Evolutionary conservation across 768 basidiomycete genomes (phyloP), one percentile per base, ranked within the genome.

Genomic region (Porphyrellus cyaneotinctus): DNA sequence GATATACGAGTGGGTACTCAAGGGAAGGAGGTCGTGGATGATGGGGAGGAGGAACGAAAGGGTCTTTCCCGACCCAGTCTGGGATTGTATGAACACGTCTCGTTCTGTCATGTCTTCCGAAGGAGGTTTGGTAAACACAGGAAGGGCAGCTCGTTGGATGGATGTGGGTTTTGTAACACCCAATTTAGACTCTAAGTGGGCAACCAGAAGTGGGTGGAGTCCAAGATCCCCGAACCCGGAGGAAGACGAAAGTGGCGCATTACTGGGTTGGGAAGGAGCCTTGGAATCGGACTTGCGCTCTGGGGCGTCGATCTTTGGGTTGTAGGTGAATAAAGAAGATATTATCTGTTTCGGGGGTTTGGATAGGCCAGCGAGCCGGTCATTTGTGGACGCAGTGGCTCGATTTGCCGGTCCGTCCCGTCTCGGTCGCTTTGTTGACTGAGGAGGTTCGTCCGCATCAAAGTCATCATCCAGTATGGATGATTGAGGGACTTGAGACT

Each of bases 21-120:
- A 78, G 1, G 93, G 91, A 32, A 98, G 80, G 48, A 98, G 86
- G 68, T 95, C 93, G 57, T 97, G 91, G 39, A 98, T 81, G 68
- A 98, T 92, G 24, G 95, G 95, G 12, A 98, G 82, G 22, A 98
- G 81, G 74, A 90, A 98, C 4, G 94, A 82, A 22, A 97, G 74
- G 0, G 95, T 97, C 72, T 97, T 98, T 64, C 95, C 95, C 0
- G 95, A 97, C 50, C 95, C 95, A 10, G 95, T 97, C 67, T 97
- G 94, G 13, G 93, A 91, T 69, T 97, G 95, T 51, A 97, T 90
- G 69, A 97, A 95, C 14, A 89, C 81, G 69, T 95, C 93, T 53
- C 88, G 77, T 44, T 74, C 72, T 43, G 60, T 56, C 54, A 70
- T 71, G 56, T 67, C 73, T 24, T 70, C 58, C 0, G 75, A 68